A percentile compares a stretch with the other conserved stretches of the same genome.
Conservation (phyloP, 305 asterid genomes). For the Rubia tinctorum region DNA sequence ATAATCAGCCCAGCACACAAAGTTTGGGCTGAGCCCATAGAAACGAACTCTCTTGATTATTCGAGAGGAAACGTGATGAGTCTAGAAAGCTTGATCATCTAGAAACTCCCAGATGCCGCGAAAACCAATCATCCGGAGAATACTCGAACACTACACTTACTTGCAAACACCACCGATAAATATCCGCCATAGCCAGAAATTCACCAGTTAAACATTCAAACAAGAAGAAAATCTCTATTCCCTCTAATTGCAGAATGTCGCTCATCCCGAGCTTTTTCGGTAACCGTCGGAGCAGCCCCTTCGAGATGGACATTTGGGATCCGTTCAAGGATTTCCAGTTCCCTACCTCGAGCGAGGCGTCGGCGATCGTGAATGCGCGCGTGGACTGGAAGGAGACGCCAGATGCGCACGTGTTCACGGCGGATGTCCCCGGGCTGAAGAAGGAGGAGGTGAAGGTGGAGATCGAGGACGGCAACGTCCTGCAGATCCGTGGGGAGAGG, state of each 20-base stretch:
- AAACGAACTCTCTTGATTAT: background rate
- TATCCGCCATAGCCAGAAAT: background rate
- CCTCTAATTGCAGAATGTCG: slow-evolving; percentile 25
- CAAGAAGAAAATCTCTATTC: too few species aligned
- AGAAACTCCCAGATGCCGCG: background rate
- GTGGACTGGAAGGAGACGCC: too few species aligned
- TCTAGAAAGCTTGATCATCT: background rate
- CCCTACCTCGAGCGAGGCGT: too few species aligned
- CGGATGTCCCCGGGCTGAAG: too few species aligned
- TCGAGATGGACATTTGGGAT: too few species aligned
- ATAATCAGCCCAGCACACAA: too few species aligned
- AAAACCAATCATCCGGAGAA: background rate
- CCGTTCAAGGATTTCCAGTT: too few species aligned
- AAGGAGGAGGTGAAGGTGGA: too few species aligned
- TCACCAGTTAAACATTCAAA: background rate
- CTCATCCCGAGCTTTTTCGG: slow-evolving; percentile 20
- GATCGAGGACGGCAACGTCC: too few species aligned
- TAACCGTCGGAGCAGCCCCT: slow-evolving; percentile 18
- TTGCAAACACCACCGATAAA: background rate
- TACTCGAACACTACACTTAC: background rate
- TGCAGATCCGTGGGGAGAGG: too few species aligned
- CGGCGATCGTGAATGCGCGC: too few species aligned
- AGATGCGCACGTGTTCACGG: too few species aligned
- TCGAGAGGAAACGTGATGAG: background rate
- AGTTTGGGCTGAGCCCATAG: background rate